A percentile compares a stretch with the other conserved stretches of the same genome.
Conservation (phyloP, 2,329 filamentous ascomycete species). For the Emericellopsis cladophorae region DNA sequence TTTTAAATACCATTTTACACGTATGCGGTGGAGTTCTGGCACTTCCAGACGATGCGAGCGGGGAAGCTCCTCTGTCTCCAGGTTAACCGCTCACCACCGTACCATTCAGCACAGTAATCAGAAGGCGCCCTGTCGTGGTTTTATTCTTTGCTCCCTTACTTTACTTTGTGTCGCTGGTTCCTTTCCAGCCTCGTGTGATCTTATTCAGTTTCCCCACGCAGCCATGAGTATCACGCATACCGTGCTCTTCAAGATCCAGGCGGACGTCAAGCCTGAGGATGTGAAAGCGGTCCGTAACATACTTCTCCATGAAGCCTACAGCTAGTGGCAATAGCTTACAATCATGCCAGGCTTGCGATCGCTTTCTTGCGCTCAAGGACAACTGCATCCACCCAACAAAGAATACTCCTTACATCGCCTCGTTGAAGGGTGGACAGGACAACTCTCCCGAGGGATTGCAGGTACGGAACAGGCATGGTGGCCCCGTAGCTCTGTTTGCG, state of each 20-base stretch:
- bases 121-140: too few relatives aligned
- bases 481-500: neutral
- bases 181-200: too few relatives aligned
- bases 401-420: conserved; percentile 46
- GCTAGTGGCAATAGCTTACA: too few relatives aligned
- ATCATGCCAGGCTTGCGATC: neutral
- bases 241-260: conserved; percentile 55
- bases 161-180: too few relatives aligned
- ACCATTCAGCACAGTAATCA: too few relatives aligned
- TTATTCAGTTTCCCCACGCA: too few relatives aligned
- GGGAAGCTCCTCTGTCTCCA: too few relatives aligned
- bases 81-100: too few relatives aligned
- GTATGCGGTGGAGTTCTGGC: too few relatives aligned
- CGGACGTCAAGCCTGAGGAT: conserved; percentile 29
- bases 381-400: conserved; percentile 50
- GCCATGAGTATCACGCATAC: conserved; percentile 43
- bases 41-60: too few relatives aligned
- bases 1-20: too few relatives aligned
- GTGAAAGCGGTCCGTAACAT: conserved; percentile 40
- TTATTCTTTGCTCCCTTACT: too few relatives aligned
- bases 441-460: conserved; percentile 47
- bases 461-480: conserved; percentile 21
- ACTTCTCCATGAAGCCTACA: neutral
- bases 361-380: conserved; percentile 35
- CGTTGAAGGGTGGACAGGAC: conserved; percentile 44